Evolutionary conservation across 805 yeast genomes (phyloP).

Genomic region (Candida sonorensis): DNA sequence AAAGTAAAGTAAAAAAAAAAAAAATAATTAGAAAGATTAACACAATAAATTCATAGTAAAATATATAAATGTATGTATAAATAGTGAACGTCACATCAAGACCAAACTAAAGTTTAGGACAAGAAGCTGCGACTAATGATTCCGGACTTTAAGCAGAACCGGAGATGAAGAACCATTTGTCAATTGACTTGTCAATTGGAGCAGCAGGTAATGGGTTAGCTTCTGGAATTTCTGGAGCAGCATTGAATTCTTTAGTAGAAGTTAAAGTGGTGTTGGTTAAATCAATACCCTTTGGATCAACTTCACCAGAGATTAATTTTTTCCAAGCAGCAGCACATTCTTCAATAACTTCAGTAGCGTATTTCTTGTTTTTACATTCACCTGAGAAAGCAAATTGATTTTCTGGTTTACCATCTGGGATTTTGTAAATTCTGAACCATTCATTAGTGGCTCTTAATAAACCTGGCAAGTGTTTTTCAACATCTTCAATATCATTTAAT

Average conservation of each 20-base stretch:
- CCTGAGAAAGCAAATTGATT: conserved; percentile 97
- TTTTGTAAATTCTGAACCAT: conserved; percentile 98
- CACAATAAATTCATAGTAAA: no score
- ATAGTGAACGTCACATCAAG: no score
- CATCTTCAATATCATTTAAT: conserved; percentile 86
- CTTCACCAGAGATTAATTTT: conserved; percentile 58
- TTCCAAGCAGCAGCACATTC: conserved; percentile 87
- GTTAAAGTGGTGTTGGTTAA: conserved; percentile 71
- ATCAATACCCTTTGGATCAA: conserved; percentile 57
- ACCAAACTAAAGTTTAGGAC: no score
- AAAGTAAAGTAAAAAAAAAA: no score
- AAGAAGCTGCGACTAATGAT: no score
- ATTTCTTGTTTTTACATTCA: conserved; percentile 78
- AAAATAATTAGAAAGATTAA: no score
- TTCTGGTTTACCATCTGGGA: conserved; percentile 97
- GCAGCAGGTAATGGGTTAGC: conserved; percentile 75
- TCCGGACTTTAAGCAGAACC: conserved; percentile 56
- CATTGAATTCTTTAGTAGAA: conserved; percentile 46
- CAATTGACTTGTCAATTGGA: conserved; percentile 92
- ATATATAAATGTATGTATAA: no score
- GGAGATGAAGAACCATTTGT: conserved; percentile 98
- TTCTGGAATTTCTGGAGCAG: conserved; percentile 52
- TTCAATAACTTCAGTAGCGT: conserved; percentile 76
- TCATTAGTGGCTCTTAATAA: conserved; percentile 88
- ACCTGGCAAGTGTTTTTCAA: conserved; percentile 85